Evolutionary conservation across 441 rosid species (phyloP), one percentile per base, ranked within the genome.

Genomic region (Capsella rubella): DNA sequence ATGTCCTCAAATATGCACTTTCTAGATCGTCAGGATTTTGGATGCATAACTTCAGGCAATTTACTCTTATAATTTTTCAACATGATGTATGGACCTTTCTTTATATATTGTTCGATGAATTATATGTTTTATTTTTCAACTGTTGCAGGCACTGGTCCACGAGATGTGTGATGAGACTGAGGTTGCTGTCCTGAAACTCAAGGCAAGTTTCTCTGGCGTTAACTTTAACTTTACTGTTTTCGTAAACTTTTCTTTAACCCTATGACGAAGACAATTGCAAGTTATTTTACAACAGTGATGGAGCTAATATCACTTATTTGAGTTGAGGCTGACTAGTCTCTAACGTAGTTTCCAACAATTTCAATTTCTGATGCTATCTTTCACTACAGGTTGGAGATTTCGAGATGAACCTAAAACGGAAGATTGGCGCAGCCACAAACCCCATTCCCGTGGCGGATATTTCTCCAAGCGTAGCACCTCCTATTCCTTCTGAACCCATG

Each of bases 151-250:
- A 51, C 78, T 95, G 78, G 76, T 92, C 67, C 84, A 81, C 53
- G 99, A 95, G 81, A 90, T 95, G 62, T 95, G 99, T 71, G 95
- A 95, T 35, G 92, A 95, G 89, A 95, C 96, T 13, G 89, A 95
- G 79, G 74, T 95, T 77, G 98, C 99, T 61, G 99, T 90, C 76
- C 85, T 95, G 70, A 73, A 92, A 87, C 51, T 95, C 67, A 95
- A 95, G 97, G 99, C 94, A 79, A 75, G 71, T 52, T n/a, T 66
- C 71, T 75, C 15, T 54, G 3, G 12, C 61, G 57, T 68, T 64
- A 37, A 18, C 40, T 10, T 37, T 66, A 15, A 71, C 61, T 35
- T 39, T 11, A 55, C 50, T 68, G 54, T 62, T 45, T 9, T 54
- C 49, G 5, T 11, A 8, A 37, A 11, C 14, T 56, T 53, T 46